Conservation (phyloP, 805 yeast genomes). For the Ogataea siamensis region DNA sequence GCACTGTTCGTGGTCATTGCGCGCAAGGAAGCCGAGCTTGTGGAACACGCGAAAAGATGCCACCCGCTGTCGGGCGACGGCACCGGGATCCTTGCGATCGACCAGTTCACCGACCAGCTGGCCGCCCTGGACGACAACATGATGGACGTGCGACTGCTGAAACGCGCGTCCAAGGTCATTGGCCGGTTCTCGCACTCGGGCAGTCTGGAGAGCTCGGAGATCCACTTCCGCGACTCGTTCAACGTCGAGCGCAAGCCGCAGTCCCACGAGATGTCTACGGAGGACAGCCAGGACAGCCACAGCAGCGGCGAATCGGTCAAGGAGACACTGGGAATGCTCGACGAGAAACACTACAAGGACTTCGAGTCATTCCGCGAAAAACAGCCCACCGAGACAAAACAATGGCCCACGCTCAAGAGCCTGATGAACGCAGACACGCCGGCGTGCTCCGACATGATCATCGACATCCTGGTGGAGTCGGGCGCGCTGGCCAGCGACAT, state of each 20-base stretch:
- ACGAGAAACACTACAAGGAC: conserved; percentile 1
- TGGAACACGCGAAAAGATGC: conserved; percentile 37
- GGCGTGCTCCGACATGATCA: conserved; percentile 51
- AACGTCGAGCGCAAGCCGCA: background rate
- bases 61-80: conserved; percentile 26
- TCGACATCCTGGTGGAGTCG: conserved; percentile 60
- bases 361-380: background rate
- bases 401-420: conserved; percentile 54
- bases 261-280: background rate
- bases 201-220: conserved; percentile 5
- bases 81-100: conserved; percentile 33
- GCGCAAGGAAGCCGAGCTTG: conserved; percentile 55
- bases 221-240: conserved; percentile 1
- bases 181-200: conserved; percentile 15
- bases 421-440: conserved; percentile 55
- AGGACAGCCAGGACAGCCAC: conserved; percentile 5
- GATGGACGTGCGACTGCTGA: conserved; percentile 52
- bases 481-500: conserved; percentile 63
- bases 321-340: conserved; percentile 15
- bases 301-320: conserved; percentile 17
- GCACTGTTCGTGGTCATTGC: conserved; percentile 68
- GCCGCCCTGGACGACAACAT: conserved; percentile 66
- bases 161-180: conserved; percentile 41
- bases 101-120: conserved; percentile 53
- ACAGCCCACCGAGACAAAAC: conserved; percentile 10